A percentile compares a stretch with the other conserved stretches of the same genome.
Evolutionary conservation across 2,329 filamentous ascomycete species (phyloP).

Genomic region (Monosporascus sp.): DNA sequence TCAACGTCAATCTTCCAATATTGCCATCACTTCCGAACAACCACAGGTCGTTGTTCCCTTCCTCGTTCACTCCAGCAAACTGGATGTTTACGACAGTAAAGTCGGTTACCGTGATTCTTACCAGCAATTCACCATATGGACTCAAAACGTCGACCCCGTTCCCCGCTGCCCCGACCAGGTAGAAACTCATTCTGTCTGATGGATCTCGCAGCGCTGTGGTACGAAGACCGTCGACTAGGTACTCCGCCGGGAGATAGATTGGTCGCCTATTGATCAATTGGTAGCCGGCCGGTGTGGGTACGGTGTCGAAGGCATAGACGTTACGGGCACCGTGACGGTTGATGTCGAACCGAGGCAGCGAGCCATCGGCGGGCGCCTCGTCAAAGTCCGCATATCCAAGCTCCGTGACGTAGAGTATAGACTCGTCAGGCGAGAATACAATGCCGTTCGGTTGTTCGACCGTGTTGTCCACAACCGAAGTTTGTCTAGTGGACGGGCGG

Average conservation of each 20-base stretch:
- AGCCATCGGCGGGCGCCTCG: background rate
- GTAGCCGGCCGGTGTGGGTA: background rate
- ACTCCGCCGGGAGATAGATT: background rate
- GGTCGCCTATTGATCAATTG: background rate
- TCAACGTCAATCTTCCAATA: background rate
- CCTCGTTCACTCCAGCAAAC: background rate
- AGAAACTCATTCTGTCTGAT: background rate
- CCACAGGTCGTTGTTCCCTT: background rate
- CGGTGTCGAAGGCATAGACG: background rate
- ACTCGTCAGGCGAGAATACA: background rate
- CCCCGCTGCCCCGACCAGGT: background rate
- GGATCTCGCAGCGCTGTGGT: background rate
- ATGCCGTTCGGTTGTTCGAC: background rate
- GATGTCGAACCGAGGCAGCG: background rate
- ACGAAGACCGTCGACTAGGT: background rate
- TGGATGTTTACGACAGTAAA: slow-evolving; percentile 5
- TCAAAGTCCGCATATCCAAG: background rate
- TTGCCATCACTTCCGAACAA: background rate
- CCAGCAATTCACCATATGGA: background rate
- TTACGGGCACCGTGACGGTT: background rate
- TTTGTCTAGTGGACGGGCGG: background rate
- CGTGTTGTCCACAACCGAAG: background rate
- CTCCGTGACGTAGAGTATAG: background rate
- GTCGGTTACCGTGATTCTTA: background rate
- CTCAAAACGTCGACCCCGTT: background rate